Evolutionary conservation across 495 filamentous ascomycete species (phyloP), one percentile per base, ranked within the genome.

Genomic region (Neohortaea acidophila): DNA sequence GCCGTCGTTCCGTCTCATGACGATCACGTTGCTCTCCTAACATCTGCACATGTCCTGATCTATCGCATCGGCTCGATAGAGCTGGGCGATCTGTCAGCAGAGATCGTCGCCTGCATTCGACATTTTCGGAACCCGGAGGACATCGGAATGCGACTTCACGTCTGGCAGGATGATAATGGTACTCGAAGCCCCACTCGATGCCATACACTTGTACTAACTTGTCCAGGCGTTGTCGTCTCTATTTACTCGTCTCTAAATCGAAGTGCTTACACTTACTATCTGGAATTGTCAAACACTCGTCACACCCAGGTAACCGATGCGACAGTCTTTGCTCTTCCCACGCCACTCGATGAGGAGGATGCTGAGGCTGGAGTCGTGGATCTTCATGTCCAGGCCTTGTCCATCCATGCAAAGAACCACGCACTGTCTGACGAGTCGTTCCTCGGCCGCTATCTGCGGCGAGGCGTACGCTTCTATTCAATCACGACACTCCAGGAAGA

Each of bases 121-220:
- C 71, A 74, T 52, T 67, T 61, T 38, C 60, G 58, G 36, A 57
- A 63, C 26, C 10, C 41, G 3, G 52, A 55, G 13, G 51, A 54
- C 33, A 41, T 33, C 1, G 49, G 32, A 11, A 27, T 54, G n/a
- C 11, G 25, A 9, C 12, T 49, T 6, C 21, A 21, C 2, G 22
- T 34, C 6, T 24, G 38, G 34, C 31, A 21, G 13, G 21, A 7
- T 20, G 15, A 34, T 10, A 19, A 34, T 5, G 32, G 32, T 34
- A 15, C 5, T 9, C 6, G 10, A n/a, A 7, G 6, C 11, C 10
- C 5, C 29, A n/a, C 5, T 5, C 13, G 5, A 32, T 7, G 29
- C 14, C 6, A 7, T 7, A 5, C 10, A 15, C 6, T 32, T 9
- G 14, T 32, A 13, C 32, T 34, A 34, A 34, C 17, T 3, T 5